Percentiles rank a stretch among this genome's conserved stretches.
These are phyloP conservation scores for Lophiotrema nucula DNA, from an alignment of 495 filamentous ascomycete species.

Conservation along the genomic window DNA sequence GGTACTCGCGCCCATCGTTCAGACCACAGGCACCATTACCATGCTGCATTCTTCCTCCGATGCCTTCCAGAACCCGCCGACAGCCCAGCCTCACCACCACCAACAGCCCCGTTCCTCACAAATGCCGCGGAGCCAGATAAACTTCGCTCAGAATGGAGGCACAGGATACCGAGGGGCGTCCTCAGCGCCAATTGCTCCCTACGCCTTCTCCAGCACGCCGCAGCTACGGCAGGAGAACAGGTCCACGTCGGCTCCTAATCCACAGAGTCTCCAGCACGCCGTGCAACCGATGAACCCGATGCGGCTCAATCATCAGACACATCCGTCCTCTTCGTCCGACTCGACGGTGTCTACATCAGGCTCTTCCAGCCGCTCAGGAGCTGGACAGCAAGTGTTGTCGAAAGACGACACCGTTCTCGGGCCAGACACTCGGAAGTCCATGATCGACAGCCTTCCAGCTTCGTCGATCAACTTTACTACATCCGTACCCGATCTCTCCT, in stretches of 20 bases:
- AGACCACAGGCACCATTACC: slow-evolving; percentile 38
- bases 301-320: slow-evolving; percentile 25
- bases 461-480: slow-evolving; percentile 49
- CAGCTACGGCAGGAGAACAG: slow-evolving; percentile 68
- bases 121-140: slow-evolving; percentile 35
- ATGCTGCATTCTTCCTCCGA: slow-evolving; percentile 45
- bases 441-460: slow-evolving; percentile 46
- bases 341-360: slow-evolving; percentile 39
- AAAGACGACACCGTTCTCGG: slow-evolving; percentile 41
- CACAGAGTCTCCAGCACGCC: slow-evolving; percentile 50
- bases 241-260: slow-evolving; percentile 62
- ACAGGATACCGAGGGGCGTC: slow-evolving; percentile 63
- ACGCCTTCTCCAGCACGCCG: slow-evolving; percentile 79
- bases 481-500: slow-evolving; percentile 52
- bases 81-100: slow-evolving; percentile 35
- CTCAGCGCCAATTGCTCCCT: slow-evolving; percentile 70
- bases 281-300: slow-evolving; percentile 42
- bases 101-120: slow-evolving; percentile 34
- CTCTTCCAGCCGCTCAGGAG: slow-evolving; percentile 36
- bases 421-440: slow-evolving; percentile 44
- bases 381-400: slow-evolving; percentile 22
- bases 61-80: slow-evolving; percentile 37
- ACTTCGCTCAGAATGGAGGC: slow-evolving; percentile 29
- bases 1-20: slow-evolving; percentile 43
- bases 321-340: slow-evolving; percentile 40